Conservation (phyloP, 768 basidiomycete species). For the Russula foetens region DNA sequence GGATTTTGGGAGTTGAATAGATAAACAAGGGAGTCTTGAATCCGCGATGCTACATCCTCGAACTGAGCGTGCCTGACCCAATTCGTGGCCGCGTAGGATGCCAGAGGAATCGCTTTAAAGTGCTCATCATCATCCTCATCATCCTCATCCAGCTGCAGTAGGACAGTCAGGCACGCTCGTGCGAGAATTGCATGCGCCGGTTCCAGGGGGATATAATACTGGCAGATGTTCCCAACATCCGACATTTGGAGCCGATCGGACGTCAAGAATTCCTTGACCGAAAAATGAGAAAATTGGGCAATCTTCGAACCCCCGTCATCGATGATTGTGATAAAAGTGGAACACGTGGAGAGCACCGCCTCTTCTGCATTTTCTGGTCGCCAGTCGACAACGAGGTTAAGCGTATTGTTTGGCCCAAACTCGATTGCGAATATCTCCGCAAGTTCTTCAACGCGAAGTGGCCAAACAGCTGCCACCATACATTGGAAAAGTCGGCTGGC, state of each 20-base stretch:
- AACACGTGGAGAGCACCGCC: background rate
- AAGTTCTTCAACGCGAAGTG: background rate
- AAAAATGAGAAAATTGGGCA: background rate
- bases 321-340: background rate
- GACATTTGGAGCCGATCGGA: background rate
- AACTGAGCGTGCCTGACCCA: no score
- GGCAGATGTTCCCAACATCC: background rate
- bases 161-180: background rate
- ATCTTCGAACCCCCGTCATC: background rate
- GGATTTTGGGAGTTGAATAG: no score
- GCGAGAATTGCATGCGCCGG: background rate
- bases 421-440: background rate
- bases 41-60: no score
- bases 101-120: background rate
- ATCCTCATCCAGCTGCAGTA: background rate
- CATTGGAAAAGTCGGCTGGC: background rate
- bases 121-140: no score
- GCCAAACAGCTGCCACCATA: background rate
- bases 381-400: background rate
- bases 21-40: no score
- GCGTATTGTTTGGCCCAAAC: background rate
- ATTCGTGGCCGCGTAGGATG: background rate
- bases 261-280: background rate
- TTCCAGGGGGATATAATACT: background rate
- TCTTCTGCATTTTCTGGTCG: background rate